phyloP scores from a whole-genome alignment of 257 asterid species.

The Solanum verrucosum region DNA sequence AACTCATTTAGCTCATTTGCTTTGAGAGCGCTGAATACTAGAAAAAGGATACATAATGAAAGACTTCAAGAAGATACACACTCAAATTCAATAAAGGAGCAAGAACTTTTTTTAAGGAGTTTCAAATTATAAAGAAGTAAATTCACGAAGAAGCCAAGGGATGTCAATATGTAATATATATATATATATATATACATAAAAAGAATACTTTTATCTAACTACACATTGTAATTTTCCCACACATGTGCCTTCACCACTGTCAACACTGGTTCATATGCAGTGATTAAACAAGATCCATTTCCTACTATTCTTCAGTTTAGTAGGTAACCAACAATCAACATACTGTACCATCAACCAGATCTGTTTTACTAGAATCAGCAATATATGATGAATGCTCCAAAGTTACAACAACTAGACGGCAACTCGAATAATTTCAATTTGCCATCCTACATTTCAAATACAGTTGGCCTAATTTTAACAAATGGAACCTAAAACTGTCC shows the following conservation, averaged over 20 bases:
- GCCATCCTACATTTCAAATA: not conserved
- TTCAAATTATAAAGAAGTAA: too few relatives aligned
- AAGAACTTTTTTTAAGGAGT: too few relatives aligned
- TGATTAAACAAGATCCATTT: not conserved
- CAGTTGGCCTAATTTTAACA: not conserved
- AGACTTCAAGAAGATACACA: not conserved
- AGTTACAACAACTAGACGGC: not conserved
- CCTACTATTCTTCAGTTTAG: not conserved
- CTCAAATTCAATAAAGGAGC: too few relatives aligned
- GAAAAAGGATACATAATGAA: not conserved
- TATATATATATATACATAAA: too few relatives aligned
- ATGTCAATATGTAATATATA: too few relatives aligned
- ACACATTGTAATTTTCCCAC: too few relatives aligned
- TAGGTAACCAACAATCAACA: not conserved
- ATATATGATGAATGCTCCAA: not conserved
- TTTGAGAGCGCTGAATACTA: not conserved
- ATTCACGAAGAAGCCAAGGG: too few relatives aligned
- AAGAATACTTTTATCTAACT: too few relatives aligned
- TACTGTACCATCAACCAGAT: not conserved
- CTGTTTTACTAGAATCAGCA: not conserved
- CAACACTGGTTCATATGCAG: too few relatives aligned
- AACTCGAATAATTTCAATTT: not conserved
- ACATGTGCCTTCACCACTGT: too few relatives aligned
- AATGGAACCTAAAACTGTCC: not conserved
- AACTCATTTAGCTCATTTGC: not conserved